Base-by-base conservation (phyloP, 495 filamentous ascomycete species). In the Hypoxylon intermedium region DNA sequence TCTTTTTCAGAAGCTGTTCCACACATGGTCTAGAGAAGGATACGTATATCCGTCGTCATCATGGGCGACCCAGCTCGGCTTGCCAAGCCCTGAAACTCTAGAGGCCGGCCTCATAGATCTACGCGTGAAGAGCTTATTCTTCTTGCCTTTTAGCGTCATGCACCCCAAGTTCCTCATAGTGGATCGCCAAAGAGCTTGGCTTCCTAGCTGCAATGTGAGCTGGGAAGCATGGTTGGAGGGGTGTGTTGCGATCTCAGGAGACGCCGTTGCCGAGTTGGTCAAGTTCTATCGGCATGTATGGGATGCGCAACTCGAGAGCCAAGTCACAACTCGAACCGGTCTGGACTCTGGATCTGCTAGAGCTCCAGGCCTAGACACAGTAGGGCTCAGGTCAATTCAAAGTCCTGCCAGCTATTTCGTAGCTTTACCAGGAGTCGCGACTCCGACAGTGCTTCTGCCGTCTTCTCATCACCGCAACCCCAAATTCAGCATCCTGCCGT, bases 141-240 rank as follows among this genome's bases (percentile, higher is more conserved):
- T 90, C 48, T 73, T 82, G 3, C 89, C 89, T 2, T 86, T 92
- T 64, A 88, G 86, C 51, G 84, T 91, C 1, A 86, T 91, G 80
- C 89, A 92, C 63, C 84, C 87, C 2, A 92, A 92, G 67, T 91
- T 87, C 58, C 76, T 89, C 41, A 79, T 92, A 43, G 71, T 92
- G 11, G 89, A 92, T 63, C 77, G 87, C 6, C 65, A 78, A 30
- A 76, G 63, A 1, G 85, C 84, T 2, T 80, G 83, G 31, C 66
- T 91, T 9, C 87, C 87, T 0, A 88, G 85, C 61, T 87, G 85
- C 63, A 92, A 92, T 67, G 82, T 92, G 1, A 90, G 87, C 63
- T 90, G 85, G 85, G 89, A 91, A 67, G 58, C 78, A 11, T 92
- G 89, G 89, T 79, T 91, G 21, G 89, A 91, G 70, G 85, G 86